Conservation (phyloP, 345 rosid species). For the Eutrema japonicum region DNA sequence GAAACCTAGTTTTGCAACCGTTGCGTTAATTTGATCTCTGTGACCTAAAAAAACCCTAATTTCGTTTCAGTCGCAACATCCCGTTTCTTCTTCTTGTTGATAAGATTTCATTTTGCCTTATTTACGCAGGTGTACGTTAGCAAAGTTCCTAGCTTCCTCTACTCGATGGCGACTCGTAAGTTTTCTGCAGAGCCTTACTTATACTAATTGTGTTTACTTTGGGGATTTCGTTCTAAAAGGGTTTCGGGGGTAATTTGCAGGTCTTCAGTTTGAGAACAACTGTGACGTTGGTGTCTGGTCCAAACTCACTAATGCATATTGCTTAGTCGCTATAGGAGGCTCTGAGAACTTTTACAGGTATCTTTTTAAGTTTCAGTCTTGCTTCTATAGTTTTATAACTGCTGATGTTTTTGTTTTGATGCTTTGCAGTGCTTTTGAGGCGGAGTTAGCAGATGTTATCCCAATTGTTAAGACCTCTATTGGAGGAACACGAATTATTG, state of each 20-base stretch:
- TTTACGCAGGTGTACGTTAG: conserved; percentile 22
- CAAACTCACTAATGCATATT: conserved; percentile 86
- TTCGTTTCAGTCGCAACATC: background rate
- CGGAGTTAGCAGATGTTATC: conserved; percentile 78
- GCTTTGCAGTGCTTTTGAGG: conserved; percentile 68
- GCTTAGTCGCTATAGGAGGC: conserved; percentile 86
- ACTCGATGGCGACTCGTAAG: conserved; percentile 42
- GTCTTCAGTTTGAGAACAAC: conserved; percentile 85
- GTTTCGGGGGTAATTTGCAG: conserved; percentile 36
- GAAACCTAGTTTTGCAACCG: background rate
- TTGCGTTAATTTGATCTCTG: background rate
- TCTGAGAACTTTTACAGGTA: conserved; percentile 78
- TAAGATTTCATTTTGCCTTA: background rate
- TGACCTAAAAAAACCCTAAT: conserved; percentile 18
- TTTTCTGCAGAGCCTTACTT: background rate
- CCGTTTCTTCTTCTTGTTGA: background rate
- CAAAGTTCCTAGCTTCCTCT: background rate
- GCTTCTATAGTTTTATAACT: background rate
- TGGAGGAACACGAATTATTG: conserved; percentile 82
- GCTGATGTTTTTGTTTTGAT: background rate
- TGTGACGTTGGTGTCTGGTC: conserved; percentile 90
- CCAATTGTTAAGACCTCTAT: conserved; percentile 93
- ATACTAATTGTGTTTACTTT: background rate
- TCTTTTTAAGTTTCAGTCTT: background rate
- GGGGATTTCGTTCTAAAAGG: background rate